A percentile compares a stretch with the other conserved stretches of the same genome.
These are phyloP conservation scores for Nitzschia inconspicua DNA, from an alignment of 108 stramenopile genomes.

Conservation along the genomic window DNA sequence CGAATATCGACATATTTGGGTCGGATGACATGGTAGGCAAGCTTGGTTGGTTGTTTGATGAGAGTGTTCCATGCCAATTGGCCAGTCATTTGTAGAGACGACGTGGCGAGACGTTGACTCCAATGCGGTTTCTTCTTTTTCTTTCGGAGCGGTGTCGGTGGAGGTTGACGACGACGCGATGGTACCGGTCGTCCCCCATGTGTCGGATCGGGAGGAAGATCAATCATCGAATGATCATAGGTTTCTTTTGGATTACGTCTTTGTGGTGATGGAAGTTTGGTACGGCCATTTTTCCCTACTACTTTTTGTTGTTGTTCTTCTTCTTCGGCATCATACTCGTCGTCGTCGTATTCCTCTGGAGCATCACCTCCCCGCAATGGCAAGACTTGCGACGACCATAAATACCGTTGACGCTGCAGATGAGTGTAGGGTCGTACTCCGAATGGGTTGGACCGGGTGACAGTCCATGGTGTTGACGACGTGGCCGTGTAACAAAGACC, in stretches of 20 bases:
- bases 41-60: conserved; percentile 28
- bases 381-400: no score
- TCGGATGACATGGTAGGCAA: conserved; percentile 35
- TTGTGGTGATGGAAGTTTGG: no score
- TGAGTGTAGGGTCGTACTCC: no score
- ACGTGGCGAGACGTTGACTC: conserved; percentile 27
- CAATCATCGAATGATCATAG: conserved; percentile 6
- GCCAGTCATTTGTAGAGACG: conserved; percentile 26
- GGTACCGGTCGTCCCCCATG: neutral
- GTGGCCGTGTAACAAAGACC: no score
- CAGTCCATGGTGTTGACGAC: no score
- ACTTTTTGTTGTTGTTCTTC: conserved; percentile 1
- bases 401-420: no score
- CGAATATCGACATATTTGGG: conserved; percentile 33
- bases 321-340: conserved; percentile 18
- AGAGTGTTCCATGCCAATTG: conserved; percentile 23
- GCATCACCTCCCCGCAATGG: neutral
- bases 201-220: neutral
- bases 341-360: conserved; percentile 7
- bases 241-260: neutral
- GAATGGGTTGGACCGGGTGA: no score
- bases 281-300: neutral
- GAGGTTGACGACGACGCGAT: neutral
- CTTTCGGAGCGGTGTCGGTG: neutral
- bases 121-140: conserved; percentile 1